phyloP scores from a whole-genome alignment of 2,329 filamentous ascomycete species.

The Pyrenochaeta sp. region DNA sequence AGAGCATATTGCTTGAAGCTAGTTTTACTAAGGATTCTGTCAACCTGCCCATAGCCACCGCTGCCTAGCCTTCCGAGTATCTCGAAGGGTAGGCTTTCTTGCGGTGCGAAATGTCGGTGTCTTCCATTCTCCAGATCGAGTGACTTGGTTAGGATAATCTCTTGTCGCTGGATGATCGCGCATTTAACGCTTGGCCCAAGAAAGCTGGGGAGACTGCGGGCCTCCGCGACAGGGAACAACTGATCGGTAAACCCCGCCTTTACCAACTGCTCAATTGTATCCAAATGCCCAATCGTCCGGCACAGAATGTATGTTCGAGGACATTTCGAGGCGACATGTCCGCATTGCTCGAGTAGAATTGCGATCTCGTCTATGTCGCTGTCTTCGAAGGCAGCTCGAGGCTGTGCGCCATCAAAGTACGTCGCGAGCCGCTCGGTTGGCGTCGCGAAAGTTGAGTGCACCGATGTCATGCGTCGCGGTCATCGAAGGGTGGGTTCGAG shows the following conservation, averaged over 20 bases:
- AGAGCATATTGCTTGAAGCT: slow-evolving; percentile 39
- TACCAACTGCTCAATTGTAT: slow-evolving; percentile 30
- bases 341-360: slow-evolving; percentile 13
- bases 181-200: slow-evolving; percentile 18
- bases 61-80: slow-evolving; percentile 26
- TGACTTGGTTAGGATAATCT: slow-evolving; percentile 26
- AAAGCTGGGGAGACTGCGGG: slow-evolving; percentile 22
- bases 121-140: slow-evolving; percentile 23
- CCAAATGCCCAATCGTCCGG: slow-evolving; percentile 28
- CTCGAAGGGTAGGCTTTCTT: slow-evolving; percentile 31
- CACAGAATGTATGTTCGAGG: slow-evolving; percentile 41
- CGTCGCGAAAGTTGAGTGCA: slow-evolving; percentile 1
- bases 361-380: slow-evolving; percentile 26
- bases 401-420: slow-evolving; percentile 8
- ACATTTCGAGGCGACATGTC: slow-evolving; percentile 5
- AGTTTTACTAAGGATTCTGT: slow-evolving; percentile 29
- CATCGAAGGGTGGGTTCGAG: neutral
- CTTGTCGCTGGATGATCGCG: slow-evolving; percentile 31
- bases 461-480: slow-evolving; percentile 3
- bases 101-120: slow-evolving; percentile 31
- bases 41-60: slow-evolving; percentile 35
- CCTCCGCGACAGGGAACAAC: slow-evolving; percentile 35
- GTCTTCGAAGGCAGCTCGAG: slow-evolving; percentile 17
- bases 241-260: slow-evolving; percentile 31
- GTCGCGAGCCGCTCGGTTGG: slow-evolving; percentile 10